Conservation (phyloP, 1,139 yeast species). For the Suhomyces bribrorum region DNA sequence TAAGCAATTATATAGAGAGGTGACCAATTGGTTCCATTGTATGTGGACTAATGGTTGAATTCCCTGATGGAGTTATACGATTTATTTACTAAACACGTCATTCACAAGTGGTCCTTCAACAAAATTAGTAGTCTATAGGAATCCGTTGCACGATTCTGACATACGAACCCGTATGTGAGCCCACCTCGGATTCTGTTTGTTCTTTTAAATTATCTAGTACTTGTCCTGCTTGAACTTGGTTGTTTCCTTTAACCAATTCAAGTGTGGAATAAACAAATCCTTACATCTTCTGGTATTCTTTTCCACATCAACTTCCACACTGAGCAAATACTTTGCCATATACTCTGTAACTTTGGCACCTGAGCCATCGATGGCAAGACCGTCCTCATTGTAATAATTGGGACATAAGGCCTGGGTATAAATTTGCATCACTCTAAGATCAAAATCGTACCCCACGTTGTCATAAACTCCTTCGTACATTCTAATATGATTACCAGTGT, state of each 20-base stretch:
- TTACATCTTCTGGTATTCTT: slow-evolving; percentile 32
- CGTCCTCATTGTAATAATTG: slow-evolving; percentile 34
- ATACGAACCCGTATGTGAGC: no score
- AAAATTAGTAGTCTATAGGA: no score
- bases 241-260: slow-evolving; percentile 27
- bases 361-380: slow-evolving; percentile 30
- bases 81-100: no score
- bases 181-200: no score
- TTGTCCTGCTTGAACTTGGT: slow-evolving; percentile 10
- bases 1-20: no score
- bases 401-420: slow-evolving; percentile 44
- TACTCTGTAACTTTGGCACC: slow-evolving; percentile 26
- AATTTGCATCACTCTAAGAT: slow-evolving; percentile 40
- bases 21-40: no score
- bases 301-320: slow-evolving; percentile 28
- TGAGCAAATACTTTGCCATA: slow-evolving; percentile 37
- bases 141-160: no score
- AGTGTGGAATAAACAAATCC: slow-evolving; percentile 32
- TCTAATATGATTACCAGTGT: slow-evolving; percentile 42
- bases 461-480: slow-evolving; percentile 46
- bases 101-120: no score
- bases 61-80: no score
- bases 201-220: neutral
- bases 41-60: no score
- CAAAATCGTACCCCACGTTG: slow-evolving; percentile 55